Percentiles rank a stretch among this genome's conserved stretches.
These are phyloP conservation scores for Umbelopsis isabellina DNA, from an alignment of 192 early-diverging fungal genomes.

Conservation along the genomic window DNA sequence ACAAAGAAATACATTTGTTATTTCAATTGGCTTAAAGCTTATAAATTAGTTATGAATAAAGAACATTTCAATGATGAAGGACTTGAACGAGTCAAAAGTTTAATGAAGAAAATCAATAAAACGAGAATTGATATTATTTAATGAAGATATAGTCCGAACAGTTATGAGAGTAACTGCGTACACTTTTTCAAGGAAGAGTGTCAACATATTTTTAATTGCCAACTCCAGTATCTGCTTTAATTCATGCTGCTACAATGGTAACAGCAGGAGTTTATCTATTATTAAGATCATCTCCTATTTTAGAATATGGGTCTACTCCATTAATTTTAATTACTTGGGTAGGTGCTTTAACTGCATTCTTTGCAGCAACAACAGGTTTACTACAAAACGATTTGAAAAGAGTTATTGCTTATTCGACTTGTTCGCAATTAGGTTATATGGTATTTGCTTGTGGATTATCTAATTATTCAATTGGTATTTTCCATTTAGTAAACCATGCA, in stretches of 20 bases:
- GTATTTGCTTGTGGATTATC: constrained; percentile 14
- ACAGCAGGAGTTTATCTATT: constrained; percentile 61
- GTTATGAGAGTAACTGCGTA: no score
- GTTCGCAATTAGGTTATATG: constrained; percentile 53
- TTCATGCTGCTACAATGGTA: constrained; percentile 60
- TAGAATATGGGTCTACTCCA: constrained; percentile 59
- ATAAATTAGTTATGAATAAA: constrained; percentile 11
- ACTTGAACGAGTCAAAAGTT: not conserved
- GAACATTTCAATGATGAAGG: constrained; percentile 9
- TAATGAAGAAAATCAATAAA: no score
- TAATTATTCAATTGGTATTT: constrained; percentile 4
- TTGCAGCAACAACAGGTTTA: constrained; percentile 54
- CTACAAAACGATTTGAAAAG: constrained; percentile 58
- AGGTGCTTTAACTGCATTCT: constrained; percentile 59
- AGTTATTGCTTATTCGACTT: constrained; percentile 57
- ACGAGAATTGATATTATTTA: no score
- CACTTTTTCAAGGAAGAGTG: no score
- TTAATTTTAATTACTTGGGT: constrained; percentile 59
- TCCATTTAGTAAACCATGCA: constrained; percentile 10
- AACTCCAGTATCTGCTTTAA: constrained; percentile 16
- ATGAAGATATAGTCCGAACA: no score
- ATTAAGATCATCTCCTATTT: constrained; percentile 52
- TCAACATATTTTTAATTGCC: no score
- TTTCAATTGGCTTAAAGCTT: constrained; percentile 11
- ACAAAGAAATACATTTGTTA: constrained; percentile 6